Evolutionary conservation across 176 grass and related monocot genomes (phyloP).

Genomic region (Carex parvula): DNA sequence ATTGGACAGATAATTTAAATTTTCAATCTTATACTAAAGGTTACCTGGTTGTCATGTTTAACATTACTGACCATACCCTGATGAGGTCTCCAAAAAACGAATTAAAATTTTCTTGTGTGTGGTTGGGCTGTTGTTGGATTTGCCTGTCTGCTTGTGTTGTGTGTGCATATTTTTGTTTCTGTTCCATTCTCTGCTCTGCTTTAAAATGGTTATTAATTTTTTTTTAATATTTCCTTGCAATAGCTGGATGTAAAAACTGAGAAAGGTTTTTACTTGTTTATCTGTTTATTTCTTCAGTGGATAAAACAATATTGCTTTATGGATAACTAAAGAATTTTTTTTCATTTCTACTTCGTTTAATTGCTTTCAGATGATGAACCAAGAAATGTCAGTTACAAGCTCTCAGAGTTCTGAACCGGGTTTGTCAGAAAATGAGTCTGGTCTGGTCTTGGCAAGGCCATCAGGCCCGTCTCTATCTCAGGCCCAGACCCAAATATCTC

Average conservation of each 20-base stretch:
- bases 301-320: not conserved
- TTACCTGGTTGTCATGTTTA: not conserved
- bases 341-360: conserved; percentile 18
- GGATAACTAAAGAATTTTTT: not conserved
- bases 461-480: conserved; percentile 48
- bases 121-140: not conserved
- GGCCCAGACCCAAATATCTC: conserved; percentile 60
- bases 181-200: not conserved
- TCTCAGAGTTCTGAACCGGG: conserved; percentile 48
- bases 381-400: conserved; percentile 51
- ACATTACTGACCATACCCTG: not conserved
- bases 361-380: conserved; percentile 41
- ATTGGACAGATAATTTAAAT: not conserved
- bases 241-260: not conserved
- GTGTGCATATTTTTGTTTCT: not conserved
- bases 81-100: not conserved
- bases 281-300: not conserved
- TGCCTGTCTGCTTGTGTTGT: not conserved
- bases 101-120: not conserved
- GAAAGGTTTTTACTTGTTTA: not conserved
- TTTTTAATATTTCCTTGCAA: not conserved
- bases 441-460: conserved; percentile 38
- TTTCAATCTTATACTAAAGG: not conserved
- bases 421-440: conserved; percentile 43
- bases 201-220: not conserved